These are phyloP conservation scores for Bisporella sp. DNA, from an alignment of 2,329 filamentous ascomycete genomes.

Conservation along the genomic window DNA sequence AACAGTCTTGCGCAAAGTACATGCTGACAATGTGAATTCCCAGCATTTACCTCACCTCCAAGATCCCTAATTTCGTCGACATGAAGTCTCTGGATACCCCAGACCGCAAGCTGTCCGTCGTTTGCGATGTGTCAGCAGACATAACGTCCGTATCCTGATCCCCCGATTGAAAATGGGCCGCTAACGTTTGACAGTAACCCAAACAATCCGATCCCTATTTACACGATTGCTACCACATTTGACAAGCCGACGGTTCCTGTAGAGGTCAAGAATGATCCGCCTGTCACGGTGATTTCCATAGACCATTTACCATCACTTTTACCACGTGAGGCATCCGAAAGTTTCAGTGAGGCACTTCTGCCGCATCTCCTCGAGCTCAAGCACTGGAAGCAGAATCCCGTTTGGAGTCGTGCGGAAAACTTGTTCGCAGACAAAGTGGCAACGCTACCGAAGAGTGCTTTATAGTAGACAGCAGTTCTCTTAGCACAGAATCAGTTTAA, in stretches of 20 bases:
- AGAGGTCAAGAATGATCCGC: slow-evolving; percentile 44
- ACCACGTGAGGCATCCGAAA: slow-evolving; percentile 79
- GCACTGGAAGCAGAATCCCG: slow-evolving; percentile 61
- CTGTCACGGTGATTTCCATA: slow-evolving; percentile 76
- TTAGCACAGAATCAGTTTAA: too few species aligned
- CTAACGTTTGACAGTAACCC: too few species aligned
- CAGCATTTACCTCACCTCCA: slow-evolving; percentile 67
- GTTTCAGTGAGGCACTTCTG: slow-evolving; percentile 71
- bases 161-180: too few species aligned
- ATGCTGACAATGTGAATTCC: too few species aligned
- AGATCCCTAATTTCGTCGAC: slow-evolving; percentile 78
- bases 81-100: slow-evolving; percentile 58
- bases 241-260: slow-evolving; percentile 79
- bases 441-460: slow-evolving; percentile 46
- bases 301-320: slow-evolving; percentile 79
- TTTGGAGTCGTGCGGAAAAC: slow-evolving; percentile 83
- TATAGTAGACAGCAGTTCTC: too few species aligned
- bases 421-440: slow-evolving; percentile 77
- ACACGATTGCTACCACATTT: slow-evolving; percentile 80
- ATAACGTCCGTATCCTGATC: too few species aligned
- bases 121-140: slow-evolving; percentile 74
- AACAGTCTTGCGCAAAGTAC: too few species aligned
- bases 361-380: slow-evolving; percentile 73
- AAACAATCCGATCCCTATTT: slow-evolving; percentile 66
- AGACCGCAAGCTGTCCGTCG: slow-evolving; percentile 67